A percentile compares a stretch with the other conserved stretches of the same genome.
Conservation (phyloP, 176 grass and related monocot genomes). For the Musa itinerans region DNA sequence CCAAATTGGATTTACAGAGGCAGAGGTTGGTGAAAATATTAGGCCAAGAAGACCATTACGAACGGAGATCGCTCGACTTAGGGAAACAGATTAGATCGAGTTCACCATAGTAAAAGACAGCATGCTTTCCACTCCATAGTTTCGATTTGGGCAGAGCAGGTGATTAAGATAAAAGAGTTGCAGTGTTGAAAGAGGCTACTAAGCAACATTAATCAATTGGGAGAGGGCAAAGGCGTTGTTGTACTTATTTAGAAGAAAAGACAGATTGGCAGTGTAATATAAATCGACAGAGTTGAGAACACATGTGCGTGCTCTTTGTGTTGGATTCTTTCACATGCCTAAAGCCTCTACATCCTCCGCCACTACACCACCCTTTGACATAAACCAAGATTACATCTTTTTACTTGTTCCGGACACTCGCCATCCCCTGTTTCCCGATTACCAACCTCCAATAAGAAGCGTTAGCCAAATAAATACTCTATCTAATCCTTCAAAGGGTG, state of each 20-base stretch:
- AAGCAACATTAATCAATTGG: not conserved
- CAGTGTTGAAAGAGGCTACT: too few species aligned
- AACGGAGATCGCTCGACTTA: too few species aligned
- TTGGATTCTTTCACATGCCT: constrained; percentile 48
- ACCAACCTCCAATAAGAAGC: constrained; percentile 33
- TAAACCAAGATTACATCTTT: not conserved
- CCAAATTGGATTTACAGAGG: too few species aligned
- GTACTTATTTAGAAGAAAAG: not conserved
- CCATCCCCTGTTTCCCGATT: constrained; percentile 61
- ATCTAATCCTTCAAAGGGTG: not conserved
- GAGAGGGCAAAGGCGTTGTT: not conserved
- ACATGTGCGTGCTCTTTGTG: constrained; percentile 7
- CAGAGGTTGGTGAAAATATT: too few species aligned
- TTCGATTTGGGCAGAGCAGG: too few species aligned
- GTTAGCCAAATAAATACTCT: constrained; percentile 16
- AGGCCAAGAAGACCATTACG: too few species aligned
- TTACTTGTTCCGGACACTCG: constrained; percentile 58
- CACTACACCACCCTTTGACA: not conserved
- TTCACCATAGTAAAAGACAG: too few species aligned
- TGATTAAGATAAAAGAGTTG: too few species aligned
- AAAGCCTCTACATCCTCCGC: too few species aligned
- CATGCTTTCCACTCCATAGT: too few species aligned
- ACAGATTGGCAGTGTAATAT: not conserved
- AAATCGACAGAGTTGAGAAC: not conserved
- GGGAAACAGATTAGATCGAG: too few species aligned